Evolutionary conservation across 768 basidiomycete species (phyloP).

Genomic region (Boletales sp.): DNA sequence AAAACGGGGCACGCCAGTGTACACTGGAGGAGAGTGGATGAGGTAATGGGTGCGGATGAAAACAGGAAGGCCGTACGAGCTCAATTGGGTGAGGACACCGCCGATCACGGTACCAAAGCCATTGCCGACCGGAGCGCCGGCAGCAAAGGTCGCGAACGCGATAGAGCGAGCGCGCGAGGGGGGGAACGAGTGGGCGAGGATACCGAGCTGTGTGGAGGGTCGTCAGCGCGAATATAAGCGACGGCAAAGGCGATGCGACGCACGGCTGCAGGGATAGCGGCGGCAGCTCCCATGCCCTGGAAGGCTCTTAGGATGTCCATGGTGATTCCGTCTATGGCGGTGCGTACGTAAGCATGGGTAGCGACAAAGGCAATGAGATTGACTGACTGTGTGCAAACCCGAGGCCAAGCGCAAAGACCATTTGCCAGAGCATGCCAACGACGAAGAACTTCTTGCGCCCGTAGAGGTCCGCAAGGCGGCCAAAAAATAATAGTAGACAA

Average conservation of each 20-base stretch:
- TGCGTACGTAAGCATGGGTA: neutral
- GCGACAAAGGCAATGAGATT: neutral
- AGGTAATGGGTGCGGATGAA: neutral
- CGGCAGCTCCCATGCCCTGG: conserved; percentile 79
- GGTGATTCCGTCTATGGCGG: conserved; percentile 48
- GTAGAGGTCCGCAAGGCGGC: conserved; percentile 76
- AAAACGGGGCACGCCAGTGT: conserved; percentile 71
- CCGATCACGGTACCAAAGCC: conserved; percentile 68
- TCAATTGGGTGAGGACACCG: conserved; percentile 63
- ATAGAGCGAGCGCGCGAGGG: conserved; percentile 61
- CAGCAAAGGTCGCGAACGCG: conserved; percentile 81
- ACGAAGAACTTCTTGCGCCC: conserved; percentile 71
- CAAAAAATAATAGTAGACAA: conserved; percentile 72
- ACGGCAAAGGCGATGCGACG: conserved; percentile 15
- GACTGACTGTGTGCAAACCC: conserved; percentile 55
- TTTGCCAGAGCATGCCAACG: conserved; percentile 51
- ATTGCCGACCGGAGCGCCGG: conserved; percentile 80
- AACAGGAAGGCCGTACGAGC: conserved; percentile 25
- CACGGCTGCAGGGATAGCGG: conserved; percentile 71
- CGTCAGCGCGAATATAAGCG: neutral
- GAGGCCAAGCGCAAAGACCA: conserved; percentile 58
- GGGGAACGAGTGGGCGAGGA: conserved; percentile 77
- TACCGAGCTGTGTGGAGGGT: conserved; percentile 56
- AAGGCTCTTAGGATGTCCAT: conserved; percentile 72
- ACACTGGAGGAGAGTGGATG: conserved; percentile 8